These are phyloP conservation scores for Eudorina sp. DNA, from an alignment of 139 green algal species.

Conservation along the genomic window DNA sequence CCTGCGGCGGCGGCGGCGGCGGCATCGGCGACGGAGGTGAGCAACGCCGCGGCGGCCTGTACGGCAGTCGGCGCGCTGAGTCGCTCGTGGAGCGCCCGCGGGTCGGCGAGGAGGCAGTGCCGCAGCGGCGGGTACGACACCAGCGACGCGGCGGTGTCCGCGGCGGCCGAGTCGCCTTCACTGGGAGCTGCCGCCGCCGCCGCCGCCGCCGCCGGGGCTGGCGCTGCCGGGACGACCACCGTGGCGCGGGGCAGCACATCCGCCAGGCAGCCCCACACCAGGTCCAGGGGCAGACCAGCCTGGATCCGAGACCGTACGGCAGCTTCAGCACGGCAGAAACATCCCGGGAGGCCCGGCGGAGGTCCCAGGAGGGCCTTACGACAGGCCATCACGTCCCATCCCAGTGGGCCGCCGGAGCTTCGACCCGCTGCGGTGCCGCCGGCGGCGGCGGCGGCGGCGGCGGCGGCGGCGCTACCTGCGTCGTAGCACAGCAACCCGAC, in stretches of 20 bases:
- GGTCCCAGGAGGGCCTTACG: constrained; percentile 22
- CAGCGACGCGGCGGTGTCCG: constrained; percentile 6
- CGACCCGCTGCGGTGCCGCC: neutral
- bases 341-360: neutral
- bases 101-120: constrained; percentile 19
- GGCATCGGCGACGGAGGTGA: neutral
- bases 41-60: neutral
- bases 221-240: neutral
- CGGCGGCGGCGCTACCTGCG: neutral
- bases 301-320: constrained; percentile 21
- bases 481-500: constrained; percentile 30
- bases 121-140: constrained; percentile 23
- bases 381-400: constrained; percentile 13
- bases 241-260: neutral
- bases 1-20: neutral
- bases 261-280: constrained; percentile 9
- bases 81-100: constrained; percentile 10
- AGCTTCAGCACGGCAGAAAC: constrained; percentile 28
- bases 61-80: constrained; percentile 13
- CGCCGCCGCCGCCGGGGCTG: neutral
- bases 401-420: neutral
- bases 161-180: neutral
- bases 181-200: neutral
- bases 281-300: constrained; percentile 1
- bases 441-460: neutral